Evolutionary conservation across 78 protist species (phyloP), one percentile per base, ranked within the genome.

Genomic region (Polysphondylium violaceum): DNA sequence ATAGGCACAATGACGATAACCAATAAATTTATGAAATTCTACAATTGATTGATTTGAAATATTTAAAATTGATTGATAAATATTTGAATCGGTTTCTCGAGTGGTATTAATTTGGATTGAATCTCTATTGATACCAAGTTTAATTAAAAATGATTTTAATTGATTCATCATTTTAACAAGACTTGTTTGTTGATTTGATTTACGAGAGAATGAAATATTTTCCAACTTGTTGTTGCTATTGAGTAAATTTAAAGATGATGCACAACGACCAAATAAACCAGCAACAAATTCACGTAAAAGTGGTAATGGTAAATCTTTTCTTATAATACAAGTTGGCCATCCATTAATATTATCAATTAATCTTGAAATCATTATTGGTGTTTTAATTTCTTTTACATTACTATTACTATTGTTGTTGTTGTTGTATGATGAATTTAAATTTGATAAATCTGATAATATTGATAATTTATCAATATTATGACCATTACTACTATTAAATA

Each of bases 231-330:
- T 38, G 31, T 5, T 11, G 31, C 31, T 29, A 56, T 23, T 14
- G 8, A 38, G 9, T 31, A 61, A 38, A 61, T 11, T 5, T 7
- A 38, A 38, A 7, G 69, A 21, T 14, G 12, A 23, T 4, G 43
- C 69, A 31, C 23, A 9, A 61, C 41, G 17, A 61, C 69, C 69
- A 61, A 61, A 61, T 31, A 61, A 38, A 12, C 27, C 69, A 61
- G 69, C 69, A 61, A 61, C 69, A 61, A 61, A 61, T 61, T 61
- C 69, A 4, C 69, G 11, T 9, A 61, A 38, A 3, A 61, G 2
- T 61, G 69, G 43, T 31, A 31, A 31, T 23, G 69, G 31, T n/a
- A n/a, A n/a, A n/a, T n/a, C n/a, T n/a, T n/a, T n/a, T n/a, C n/a
- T n/a, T n/a, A n/a, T n/a, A n/a, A n/a, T n/a, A 61, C 69, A 11